Conservation (phyloP, 352 stramenopile species). For the Halophytophthora batemanensis region DNA sequence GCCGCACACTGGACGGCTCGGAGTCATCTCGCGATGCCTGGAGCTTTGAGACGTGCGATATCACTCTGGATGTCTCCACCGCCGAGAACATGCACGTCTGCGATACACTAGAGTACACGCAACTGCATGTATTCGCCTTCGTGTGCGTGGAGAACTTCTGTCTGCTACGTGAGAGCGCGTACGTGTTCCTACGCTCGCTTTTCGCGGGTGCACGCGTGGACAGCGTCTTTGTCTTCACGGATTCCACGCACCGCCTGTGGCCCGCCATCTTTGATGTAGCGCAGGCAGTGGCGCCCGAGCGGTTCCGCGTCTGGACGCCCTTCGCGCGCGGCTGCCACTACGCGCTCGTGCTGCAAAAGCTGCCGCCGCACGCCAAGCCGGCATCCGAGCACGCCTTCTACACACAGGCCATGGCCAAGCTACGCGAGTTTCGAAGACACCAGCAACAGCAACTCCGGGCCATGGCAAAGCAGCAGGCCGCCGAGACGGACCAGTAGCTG, state of each 20-base stretch:
- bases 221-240: slow-evolving; percentile 63
- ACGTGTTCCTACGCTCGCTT: slow-evolving; percentile 50
- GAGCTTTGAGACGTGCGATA: slow-evolving; percentile 55
- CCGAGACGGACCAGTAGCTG: no score
- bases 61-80: slow-evolving; percentile 40
- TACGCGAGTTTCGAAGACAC: slow-evolving; percentile 48
- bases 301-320: slow-evolving; percentile 55
- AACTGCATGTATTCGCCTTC: slow-evolving; percentile 68
- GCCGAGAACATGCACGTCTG: slow-evolving; percentile 35
- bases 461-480: slow-evolving; percentile 5
- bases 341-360: slow-evolving; percentile 62
- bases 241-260: slow-evolving; percentile 74
- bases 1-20: slow-evolving; percentile 26
- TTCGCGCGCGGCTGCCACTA: slow-evolving; percentile 60
- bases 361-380: slow-evolving; percentile 20
- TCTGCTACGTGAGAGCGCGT: slow-evolving; percentile 42
- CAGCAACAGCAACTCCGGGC: slow-evolving; percentile 40
- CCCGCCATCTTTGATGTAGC: slow-evolving; percentile 51
- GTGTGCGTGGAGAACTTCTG: slow-evolving; percentile 73
- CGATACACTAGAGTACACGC: slow-evolving; percentile 22
- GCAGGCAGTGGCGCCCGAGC: slow-evolving; percentile 13
- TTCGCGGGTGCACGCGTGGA: slow-evolving; percentile 29
- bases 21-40: slow-evolving; percentile 21
- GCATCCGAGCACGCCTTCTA: slow-evolving; percentile 42
- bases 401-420: slow-evolving; percentile 30